phyloP scores from a whole-genome alignment of 176 grass and related monocot genomes.

The Chrysopogon serrulatus region DNA sequence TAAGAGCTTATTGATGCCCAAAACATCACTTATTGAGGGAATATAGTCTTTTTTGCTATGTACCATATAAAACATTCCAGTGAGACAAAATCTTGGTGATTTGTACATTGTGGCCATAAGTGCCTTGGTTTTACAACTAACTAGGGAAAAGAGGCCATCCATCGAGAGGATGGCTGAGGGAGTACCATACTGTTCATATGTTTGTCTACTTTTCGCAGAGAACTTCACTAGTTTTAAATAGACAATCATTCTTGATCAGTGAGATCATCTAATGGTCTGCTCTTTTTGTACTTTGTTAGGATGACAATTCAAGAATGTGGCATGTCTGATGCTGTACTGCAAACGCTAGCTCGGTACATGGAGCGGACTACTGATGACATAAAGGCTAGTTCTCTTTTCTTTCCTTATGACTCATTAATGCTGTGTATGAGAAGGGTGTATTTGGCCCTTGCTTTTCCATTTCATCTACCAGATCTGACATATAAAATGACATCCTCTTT shows the following conservation, averaged over 20 bases:
- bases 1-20: neutral
- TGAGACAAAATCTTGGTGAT: neutral
- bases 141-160: neutral
- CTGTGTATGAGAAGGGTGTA: neutral
- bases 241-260: neutral
- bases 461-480: slow-evolving; percentile 16
- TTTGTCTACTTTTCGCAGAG: neutral
- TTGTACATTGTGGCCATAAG: neutral
- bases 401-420: slow-evolving; percentile 9
- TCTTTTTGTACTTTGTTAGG: slow-evolving; percentile 42
- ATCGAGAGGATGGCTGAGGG: neutral
- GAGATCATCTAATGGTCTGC: neutral
- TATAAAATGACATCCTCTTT: slow-evolving; percentile 29
- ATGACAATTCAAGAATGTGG: slow-evolving; percentile 79
- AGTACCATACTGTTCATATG: neutral
- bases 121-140: neutral
- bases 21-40: neutral
- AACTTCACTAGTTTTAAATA: neutral
- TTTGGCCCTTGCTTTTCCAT: slow-evolving; percentile 31
- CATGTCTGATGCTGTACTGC: slow-evolving; percentile 64
- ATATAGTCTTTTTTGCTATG: neutral
- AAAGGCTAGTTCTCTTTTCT: slow-evolving; percentile 50
- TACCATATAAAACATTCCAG: neutral
- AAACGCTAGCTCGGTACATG: slow-evolving; percentile 57
- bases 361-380: slow-evolving; percentile 71